phyloP scores from a whole-genome alignment of 2,329 filamentous ascomycete genomes.

The Ciborinia camelliae region DNA sequence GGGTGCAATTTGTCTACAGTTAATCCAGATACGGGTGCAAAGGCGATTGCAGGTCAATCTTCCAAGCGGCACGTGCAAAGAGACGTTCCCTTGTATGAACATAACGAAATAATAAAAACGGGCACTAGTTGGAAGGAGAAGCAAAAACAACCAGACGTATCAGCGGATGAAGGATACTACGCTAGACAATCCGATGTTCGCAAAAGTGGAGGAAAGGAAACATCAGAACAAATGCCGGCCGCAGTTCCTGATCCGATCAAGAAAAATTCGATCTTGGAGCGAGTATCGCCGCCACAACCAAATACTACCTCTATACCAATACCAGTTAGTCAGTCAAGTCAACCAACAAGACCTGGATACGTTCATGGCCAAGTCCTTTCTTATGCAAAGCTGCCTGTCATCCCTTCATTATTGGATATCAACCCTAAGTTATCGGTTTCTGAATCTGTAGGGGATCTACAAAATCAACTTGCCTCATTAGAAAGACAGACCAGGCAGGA shows the following conservation, averaged over 20 bases:
- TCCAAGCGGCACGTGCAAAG: neutral
- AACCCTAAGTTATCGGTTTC: neutral
- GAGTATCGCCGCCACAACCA: neutral
- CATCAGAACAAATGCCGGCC: neutral
- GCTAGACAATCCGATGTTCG: slow-evolving; percentile 6
- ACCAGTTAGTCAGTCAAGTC: neutral
- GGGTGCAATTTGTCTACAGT: slow-evolving; percentile 1
- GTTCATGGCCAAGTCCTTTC: slow-evolving; percentile 3
- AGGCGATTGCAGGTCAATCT: neutral
- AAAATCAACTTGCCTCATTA: neutral
- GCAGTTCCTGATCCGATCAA: slow-evolving; percentile 16
- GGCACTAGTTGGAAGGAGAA: neutral
- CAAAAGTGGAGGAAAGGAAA: neutral
- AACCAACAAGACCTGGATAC: slow-evolving; percentile 7
- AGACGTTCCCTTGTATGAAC: neutral
- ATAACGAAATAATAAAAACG: neutral
- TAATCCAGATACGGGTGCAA: neutral
- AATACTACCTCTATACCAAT: neutral
- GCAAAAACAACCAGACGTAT: neutral
- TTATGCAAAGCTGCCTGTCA: neutral
- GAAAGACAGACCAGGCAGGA: neutral
- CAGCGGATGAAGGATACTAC: slow-evolving; percentile 6
- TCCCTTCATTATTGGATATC: neutral
- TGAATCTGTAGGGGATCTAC: neutral
- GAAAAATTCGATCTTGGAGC: neutral